Base-by-base conservation (phyloP, 345 rosid genomes). In the Sonneratia caseolaris region DNA sequence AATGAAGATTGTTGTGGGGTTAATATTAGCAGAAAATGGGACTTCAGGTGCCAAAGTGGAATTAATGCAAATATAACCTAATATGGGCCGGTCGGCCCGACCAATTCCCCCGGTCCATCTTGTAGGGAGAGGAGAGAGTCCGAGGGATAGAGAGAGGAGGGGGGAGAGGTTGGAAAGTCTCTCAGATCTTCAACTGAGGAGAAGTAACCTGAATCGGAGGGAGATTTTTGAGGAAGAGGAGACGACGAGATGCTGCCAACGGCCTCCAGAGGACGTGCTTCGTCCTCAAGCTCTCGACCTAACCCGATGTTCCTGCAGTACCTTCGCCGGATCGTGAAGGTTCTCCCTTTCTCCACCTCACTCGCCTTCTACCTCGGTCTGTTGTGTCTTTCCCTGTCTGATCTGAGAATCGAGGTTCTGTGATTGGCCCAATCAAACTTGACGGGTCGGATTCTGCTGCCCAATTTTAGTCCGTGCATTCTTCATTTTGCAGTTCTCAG, bases 291-390 rank as follows among this genome's bases (percentile, higher is more conserved):
- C 56, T 83, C 93, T 74, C 91, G 96, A 75, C 75, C 92, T 70
- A 88, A 81, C 57, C 81, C 94, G 68, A 71, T 81, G 82, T 82
- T 88, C 84, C 89, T 88, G 68, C 97, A 87, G 77, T 92, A 91
- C 79, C 91, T 96, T 76, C 97, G 99, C 72, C 91, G 98, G 68
- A 96, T 96, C 74, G 83, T 96, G 79, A 96, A 96, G 99, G 99
- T 96, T 69, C 74, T 68, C 72, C 71, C 73, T 74, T 72, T 53
- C 45, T 16, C 51, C 75, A 70, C 68, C 38, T 48, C 53, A 32
- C 38, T 36, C 70, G 7, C 37, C 32, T 57, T 48, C 71, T 83
- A 72, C 82, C 81, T 76, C 86, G 76, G 76, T 80, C 76, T 6
- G 37, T 37, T 37, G 22, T 19, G 27, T 67, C 12, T 38, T 13